phyloP scores from a whole-genome alignment of 306 rosid genomes.

The Sindora glabra region DNA sequence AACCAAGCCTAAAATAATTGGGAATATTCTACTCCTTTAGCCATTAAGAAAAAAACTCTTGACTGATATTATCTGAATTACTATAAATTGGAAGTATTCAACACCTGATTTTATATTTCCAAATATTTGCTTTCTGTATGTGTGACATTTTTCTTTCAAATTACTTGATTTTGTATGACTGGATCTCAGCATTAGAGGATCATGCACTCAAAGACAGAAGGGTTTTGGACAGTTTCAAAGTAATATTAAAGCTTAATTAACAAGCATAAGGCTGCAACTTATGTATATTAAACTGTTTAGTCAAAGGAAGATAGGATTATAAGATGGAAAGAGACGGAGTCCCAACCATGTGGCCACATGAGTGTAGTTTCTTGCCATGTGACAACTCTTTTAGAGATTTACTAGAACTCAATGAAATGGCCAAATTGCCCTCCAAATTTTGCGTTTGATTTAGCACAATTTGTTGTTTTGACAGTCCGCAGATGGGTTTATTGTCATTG shows the following conservation, averaged over 20 bases:
- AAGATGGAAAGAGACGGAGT: constrained; percentile 61
- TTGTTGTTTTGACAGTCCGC: constrained; percentile 20
- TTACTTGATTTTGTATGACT: not conserved
- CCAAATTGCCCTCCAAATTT: constrained; percentile 40
- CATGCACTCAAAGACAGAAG: constrained; percentile 13
- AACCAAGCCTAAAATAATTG: no score
- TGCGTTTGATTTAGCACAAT: constrained; percentile 24
- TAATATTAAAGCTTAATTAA: constrained; percentile 15
- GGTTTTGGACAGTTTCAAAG: constrained; percentile 12
- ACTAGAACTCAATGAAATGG: constrained; percentile 18
- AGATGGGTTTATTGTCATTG: constrained; percentile 36
- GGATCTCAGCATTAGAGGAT: constrained; percentile 19
- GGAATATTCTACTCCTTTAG: no score
- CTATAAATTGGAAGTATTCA: no score
- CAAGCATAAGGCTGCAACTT: constrained; percentile 25
- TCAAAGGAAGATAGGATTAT: constrained; percentile 49
- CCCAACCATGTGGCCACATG: constrained; percentile 96
- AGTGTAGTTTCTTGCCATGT: constrained; percentile 70
- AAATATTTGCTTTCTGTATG: no score
- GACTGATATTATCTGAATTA: no score
- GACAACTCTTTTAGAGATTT: constrained; percentile 46
- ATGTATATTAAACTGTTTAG: constrained; percentile 21
- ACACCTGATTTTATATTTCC: no score
- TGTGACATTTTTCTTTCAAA: constrained; percentile 6
- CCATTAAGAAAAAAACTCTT: no score